Percentiles rank a stretch among this genome's conserved stretches.
Conservation (phyloP, 2,329 filamentous ascomycete species). For the Fusarium azukiicola region DNA sequence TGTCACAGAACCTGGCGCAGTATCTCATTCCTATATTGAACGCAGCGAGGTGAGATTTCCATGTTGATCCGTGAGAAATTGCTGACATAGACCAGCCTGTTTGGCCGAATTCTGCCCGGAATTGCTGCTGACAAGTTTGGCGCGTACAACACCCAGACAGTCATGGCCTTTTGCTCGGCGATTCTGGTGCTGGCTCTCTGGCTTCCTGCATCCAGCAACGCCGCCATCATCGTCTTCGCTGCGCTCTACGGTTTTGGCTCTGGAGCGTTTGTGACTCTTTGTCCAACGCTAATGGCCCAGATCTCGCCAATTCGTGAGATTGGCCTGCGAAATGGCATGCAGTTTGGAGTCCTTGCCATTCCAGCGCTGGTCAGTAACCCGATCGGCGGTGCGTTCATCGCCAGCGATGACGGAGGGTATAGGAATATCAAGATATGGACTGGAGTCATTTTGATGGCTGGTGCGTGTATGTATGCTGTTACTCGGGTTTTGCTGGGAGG, state of each 20-base stretch:
- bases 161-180: constrained; percentile 64
- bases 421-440: constrained; percentile 20
- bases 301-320: constrained; percentile 77
- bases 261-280: constrained; percentile 58
- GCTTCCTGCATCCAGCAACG: constrained; percentile 56
- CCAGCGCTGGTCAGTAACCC: constrained; percentile 48
- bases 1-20: constrained; percentile 55
- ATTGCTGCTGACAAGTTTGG: constrained; percentile 62
- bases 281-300: constrained; percentile 63
- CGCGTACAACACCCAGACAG: constrained; percentile 66
- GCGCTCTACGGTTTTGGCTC: constrained; percentile 62
- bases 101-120: constrained; percentile 61
- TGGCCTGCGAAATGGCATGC: constrained; percentile 72
- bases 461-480: constrained; percentile 3
- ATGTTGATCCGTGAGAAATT: background rate
- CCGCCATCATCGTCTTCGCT: constrained; percentile 56
- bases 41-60: constrained; percentile 51
- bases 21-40: constrained; percentile 65
- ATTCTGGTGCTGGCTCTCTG: constrained; percentile 59
- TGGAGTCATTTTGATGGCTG: constrained; percentile 1
- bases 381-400: constrained; percentile 47
- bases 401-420: background rate
- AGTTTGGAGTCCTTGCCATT: constrained; percentile 40
- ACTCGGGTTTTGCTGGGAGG: background rate
- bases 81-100: constrained; percentile 49